Percentiles rank a stretch among this genome's conserved stretches.
These are phyloP conservation scores for Dothideomycetes sp. DNA, from an alignment of 2,329 filamentous ascomycete species.

Conservation along the genomic window DNA sequence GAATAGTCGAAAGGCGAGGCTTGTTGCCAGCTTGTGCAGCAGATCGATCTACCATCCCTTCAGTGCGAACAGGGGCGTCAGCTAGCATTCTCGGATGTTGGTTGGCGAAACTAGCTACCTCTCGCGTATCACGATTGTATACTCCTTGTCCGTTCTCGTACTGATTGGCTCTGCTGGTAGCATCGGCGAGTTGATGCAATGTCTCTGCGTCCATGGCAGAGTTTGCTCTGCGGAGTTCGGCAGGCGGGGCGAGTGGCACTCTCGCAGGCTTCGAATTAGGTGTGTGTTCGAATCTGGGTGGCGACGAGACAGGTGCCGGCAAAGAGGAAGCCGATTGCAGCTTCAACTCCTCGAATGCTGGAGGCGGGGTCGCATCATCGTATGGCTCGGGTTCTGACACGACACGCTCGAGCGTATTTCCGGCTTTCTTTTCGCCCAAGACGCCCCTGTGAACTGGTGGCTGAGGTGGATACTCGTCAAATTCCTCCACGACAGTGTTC, in stretches of 20 bases:
- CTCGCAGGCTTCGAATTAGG: constrained; percentile 59
- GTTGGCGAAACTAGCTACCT: constrained; percentile 31
- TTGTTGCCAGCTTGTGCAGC: constrained; percentile 13
- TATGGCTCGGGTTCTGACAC: constrained; percentile 42
- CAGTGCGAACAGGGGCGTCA: constrained; percentile 44
- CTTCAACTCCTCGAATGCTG: constrained; percentile 38
- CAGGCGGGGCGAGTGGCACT: constrained; percentile 61
- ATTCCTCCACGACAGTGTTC: constrained; percentile 10
- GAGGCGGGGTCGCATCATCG: constrained; percentile 29
- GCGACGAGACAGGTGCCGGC: constrained; percentile 62
- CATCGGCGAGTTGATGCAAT: constrained; percentile 66
- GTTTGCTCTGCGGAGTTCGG: constrained; percentile 69
- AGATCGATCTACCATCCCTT: constrained; percentile 24
- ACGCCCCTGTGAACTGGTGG: constrained; percentile 28
- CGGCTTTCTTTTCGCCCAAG: constrained; percentile 11
- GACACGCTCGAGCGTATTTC: constrained; percentile 40
- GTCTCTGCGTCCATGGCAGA: constrained; percentile 76
- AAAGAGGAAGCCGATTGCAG: constrained; percentile 23
- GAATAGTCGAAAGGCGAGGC: constrained; percentile 31
- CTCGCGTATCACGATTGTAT: constrained; percentile 14
- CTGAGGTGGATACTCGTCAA: constrained; percentile 23
- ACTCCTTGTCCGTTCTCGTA: constrained; percentile 20
- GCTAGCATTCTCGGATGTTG: constrained; percentile 31
- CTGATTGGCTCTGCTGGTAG: constrained; percentile 27
- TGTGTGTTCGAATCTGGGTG: constrained; percentile 69